Conservation (phyloP, 2,329 filamentous ascomycete species). For the Colletotrichum sp. region DNA sequence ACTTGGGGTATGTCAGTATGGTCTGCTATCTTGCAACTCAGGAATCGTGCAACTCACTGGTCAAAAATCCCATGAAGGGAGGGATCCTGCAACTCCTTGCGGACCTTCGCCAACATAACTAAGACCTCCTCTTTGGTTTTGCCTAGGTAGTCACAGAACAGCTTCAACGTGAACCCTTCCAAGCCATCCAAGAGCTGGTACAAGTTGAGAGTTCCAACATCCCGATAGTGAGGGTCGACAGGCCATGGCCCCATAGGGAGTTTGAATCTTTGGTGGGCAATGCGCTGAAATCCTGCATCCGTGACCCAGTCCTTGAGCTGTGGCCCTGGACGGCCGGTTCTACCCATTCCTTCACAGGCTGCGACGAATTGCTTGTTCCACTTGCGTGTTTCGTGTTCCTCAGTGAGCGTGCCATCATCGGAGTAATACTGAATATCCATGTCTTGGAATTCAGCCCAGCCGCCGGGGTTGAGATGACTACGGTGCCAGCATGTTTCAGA, state of each 20-base stretch:
- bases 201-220: background rate
- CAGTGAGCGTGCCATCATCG: background rate
- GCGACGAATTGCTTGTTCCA: background rate
- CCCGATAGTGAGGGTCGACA: background rate
- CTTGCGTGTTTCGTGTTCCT: background rate
- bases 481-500: background rate
- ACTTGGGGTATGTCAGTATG: background rate
- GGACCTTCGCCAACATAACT: background rate
- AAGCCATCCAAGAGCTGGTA: background rate
- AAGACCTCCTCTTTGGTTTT: background rate
- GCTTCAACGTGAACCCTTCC: background rate
- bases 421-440: background rate
- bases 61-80: background rate
- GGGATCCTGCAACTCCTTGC: background rate
- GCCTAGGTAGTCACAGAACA: background rate
- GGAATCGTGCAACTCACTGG: background rate
- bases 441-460: background rate
- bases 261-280: background rate
- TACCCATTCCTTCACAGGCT: background rate
- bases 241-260: background rate
- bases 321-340: background rate
- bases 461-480: slow-evolving; percentile 31
- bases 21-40: background rate
- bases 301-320: background rate
- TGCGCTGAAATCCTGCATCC: background rate